Base-by-base conservation (phyloP, 2,329 filamentous ascomycete genomes). In the Lachnellula occidentalis region DNA sequence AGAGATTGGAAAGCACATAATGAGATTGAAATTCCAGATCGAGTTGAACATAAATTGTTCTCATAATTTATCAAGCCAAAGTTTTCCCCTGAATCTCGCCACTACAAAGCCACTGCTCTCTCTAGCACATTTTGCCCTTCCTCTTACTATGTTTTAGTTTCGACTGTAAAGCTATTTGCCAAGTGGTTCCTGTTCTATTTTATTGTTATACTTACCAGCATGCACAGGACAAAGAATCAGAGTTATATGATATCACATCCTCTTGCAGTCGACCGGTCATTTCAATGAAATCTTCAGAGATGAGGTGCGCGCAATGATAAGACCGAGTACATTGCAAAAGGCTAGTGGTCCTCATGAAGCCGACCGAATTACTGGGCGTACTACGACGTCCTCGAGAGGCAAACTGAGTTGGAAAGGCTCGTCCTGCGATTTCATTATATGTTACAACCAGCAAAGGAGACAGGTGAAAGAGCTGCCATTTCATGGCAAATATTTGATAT, bases 251-350 rank as follows among this genome's bases (percentile, higher is more conserved):
- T 75, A 74, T 0, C 71, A 73, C 3, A 75, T 66, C n/a, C n/a
- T n/a, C n/a, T 1, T 72, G 71, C 11, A 75, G 1, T 31, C 74
- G 66, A 1, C 73, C 73, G 1, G 73, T 74, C 48, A 74, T 70
- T 22, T 69, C 66, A 11, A 70, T 71, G n/a, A 69, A 71, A n/a
- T 69, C 73, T 52, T 76, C 73, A 4, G 67, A 71, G 1, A 74
- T 65, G 1, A 76, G 66, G 12, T 31, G 0, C 72, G 71, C 2
- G 72, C 72, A 7, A 75, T 62, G 6, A 75, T 69, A 19, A 76
- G 64, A 1, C 72, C 73, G 3, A 75, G 65, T 5, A 75, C 69
- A 6, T 72, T 71, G 54, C 75, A 72, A 50, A 75, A 75, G 0
- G 72, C 73, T 69, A 71, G 48, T 74, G 69, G 52, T 74, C 71